Evolutionary conservation across 169 alveolate genomes (phyloP).

Genomic region (Plasmodium vinckei): DNA sequence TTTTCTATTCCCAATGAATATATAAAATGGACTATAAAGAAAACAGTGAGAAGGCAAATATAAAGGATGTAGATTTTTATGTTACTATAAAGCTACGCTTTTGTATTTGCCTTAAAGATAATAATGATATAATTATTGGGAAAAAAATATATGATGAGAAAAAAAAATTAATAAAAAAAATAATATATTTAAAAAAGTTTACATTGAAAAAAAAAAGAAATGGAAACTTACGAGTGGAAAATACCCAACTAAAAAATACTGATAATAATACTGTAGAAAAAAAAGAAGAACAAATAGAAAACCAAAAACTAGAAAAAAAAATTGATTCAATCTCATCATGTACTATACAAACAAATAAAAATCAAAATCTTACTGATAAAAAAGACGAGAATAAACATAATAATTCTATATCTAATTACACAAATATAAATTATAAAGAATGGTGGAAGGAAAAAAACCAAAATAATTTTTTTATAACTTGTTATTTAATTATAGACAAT

Average conservation of each 20-base stretch:
- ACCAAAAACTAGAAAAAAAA: too few relatives aligned
- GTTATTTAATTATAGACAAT: slow-evolving; percentile 22
- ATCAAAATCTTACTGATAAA: not conserved
- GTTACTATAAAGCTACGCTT: slow-evolving; percentile 18
- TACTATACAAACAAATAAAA: not conserved
- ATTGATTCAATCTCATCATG: not conserved
- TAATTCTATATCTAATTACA: not conserved
- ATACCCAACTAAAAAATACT: too few relatives aligned
- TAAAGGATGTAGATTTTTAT: slow-evolving; percentile 19
- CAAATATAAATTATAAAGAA: not conserved
- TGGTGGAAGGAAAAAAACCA: not conserved
- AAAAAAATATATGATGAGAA: not conserved
- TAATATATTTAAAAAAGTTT: slow-evolving; percentile 9
- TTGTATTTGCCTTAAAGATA: slow-evolving; percentile 12
- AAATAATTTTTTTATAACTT: slow-evolving; percentile 2
- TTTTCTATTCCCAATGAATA: too few relatives aligned
- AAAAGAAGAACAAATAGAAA: not conserved
- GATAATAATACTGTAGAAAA: too few relatives aligned
- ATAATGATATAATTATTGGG: not conserved
- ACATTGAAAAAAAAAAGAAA: slow-evolving; percentile 6
- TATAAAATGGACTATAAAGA: too few relatives aligned
- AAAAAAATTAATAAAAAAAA: not conserved
- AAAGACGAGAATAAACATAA: not conserved
- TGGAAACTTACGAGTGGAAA: too few relatives aligned
- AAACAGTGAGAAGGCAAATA: not conserved